These are phyloP conservation scores for Hapsidospora chrysogenum DNA, from an alignment of 495 filamentous ascomycete species.

Conservation along the genomic window DNA sequence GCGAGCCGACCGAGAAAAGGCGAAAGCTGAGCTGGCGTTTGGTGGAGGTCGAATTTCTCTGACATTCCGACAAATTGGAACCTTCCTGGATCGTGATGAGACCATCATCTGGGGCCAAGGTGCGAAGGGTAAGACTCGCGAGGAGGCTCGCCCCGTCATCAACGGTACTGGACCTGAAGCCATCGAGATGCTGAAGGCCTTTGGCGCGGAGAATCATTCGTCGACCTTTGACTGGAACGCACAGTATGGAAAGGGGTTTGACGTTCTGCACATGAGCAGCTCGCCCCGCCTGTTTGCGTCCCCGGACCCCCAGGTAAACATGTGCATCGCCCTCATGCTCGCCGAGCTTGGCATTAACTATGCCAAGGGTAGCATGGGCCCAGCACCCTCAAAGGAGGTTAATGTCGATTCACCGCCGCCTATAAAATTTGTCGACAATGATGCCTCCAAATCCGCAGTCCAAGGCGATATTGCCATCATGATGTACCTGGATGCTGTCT, in stretches of 20 bases:
- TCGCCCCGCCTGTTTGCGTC: constrained; percentile 36
- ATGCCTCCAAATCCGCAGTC: constrained; percentile 25
- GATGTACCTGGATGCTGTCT: constrained; percentile 36
- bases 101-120: constrained; percentile 82
- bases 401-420: constrained; percentile 8
- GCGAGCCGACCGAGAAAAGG: constrained; percentile 45
- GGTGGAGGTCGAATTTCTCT: constrained; percentile 72
- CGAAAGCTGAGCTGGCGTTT: constrained; percentile 51
- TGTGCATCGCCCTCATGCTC: constrained; percentile 38
- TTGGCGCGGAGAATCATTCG: constrained; percentile 70
- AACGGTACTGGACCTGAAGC: constrained; percentile 51
- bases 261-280: constrained; percentile 59
- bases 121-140: constrained; percentile 47
- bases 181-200: constrained; percentile 55
- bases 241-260: constrained; percentile 66
- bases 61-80: constrained; percentile 84
- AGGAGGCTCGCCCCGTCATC: constrained; percentile 40
- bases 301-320: constrained; percentile 35
- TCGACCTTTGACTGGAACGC: constrained; percentile 61
- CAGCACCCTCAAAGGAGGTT: constrained; percentile 7
- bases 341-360: constrained; percentile 43
- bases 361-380: constrained; percentile 25
- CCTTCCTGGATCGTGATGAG: constrained; percentile 49
- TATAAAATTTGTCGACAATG: constrained; percentile 38
- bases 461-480: constrained; percentile 32